Evolutionary conservation across 78 protist species (phyloP).

Genomic region (Dictyostelium firmibasis): DNA sequence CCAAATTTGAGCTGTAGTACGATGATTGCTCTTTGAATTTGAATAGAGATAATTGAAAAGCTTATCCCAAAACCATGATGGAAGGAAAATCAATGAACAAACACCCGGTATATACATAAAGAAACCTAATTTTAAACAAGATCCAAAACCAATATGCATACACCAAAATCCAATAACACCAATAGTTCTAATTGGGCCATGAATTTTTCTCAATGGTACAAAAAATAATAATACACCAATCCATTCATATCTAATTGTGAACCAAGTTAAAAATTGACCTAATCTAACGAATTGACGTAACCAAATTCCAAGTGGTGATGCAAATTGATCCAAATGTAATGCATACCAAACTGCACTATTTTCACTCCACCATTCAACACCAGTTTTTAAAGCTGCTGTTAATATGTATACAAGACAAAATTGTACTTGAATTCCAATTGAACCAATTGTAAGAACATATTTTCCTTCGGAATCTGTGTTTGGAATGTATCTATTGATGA

Average conservation of each 20-base stretch:
- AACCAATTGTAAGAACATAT: constrained; percentile 1
- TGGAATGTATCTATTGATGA: constrained; percentile 8
- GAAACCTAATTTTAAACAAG: constrained; percentile 48
- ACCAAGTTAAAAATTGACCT: constrained; percentile 51
- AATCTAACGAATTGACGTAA: constrained; percentile 20
- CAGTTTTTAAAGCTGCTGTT: constrained; percentile 48
- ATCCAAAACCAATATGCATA: constrained; percentile 64
- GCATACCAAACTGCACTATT: constrained; percentile 65
- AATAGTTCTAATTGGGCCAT: constrained; percentile 34
- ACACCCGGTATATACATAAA: constrained; percentile 62
- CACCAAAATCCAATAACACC: constrained; percentile 68
- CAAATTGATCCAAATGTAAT: constrained; percentile 62
- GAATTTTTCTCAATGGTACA: constrained; percentile 23
- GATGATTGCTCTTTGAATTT: not conserved
- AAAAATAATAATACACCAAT: constrained; percentile 30
- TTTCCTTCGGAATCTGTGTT: constrained; percentile 30
- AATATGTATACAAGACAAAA: constrained; percentile 18
- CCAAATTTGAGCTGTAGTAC: not conserved
- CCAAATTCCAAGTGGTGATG: constrained; percentile 15
- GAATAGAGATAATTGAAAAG: not conserved
- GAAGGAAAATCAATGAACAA: constrained; percentile 26
- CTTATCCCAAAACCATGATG: constrained; percentile 67
- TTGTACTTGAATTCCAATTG: constrained; percentile 15
- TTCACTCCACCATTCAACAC: constrained; percentile 29
- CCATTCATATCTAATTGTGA: constrained; percentile 38